Evolutionary conservation across 2,329 filamentous ascomycete genomes (phyloP).

Genomic region (Fusarium longipes): DNA sequence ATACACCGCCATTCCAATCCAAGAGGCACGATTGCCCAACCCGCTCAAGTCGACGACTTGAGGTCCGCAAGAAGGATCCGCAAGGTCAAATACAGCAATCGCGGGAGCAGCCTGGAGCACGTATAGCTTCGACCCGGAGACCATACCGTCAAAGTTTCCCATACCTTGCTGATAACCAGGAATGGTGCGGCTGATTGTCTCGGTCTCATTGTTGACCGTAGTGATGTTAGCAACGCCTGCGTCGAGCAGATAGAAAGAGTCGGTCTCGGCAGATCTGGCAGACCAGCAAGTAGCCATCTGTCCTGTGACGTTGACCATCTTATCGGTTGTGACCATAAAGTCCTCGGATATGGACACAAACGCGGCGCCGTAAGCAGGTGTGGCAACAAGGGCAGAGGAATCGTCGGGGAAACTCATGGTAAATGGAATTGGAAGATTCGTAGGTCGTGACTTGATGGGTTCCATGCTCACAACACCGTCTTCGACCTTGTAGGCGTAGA

Average conservation of each 20-base stretch:
- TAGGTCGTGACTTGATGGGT: background rate
- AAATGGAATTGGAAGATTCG: slow-evolving; percentile 13
- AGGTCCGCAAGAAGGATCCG: background rate
- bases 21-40: slow-evolving; percentile 3
- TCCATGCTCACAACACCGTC: background rate
- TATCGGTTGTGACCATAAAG: background rate
- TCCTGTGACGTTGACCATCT: background rate
- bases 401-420: background rate
- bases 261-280: background rate
- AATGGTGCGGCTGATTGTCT: background rate
- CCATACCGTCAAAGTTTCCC: slow-evolving; percentile 4
- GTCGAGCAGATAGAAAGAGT: slow-evolving; percentile 12
- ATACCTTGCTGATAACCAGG: background rate
- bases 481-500: slow-evolving; percentile 1
- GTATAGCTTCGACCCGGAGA: slow-evolving; percentile 6
- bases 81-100: background rate
- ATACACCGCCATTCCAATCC: slow-evolving; percentile 13
- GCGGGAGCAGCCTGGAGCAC: background rate
- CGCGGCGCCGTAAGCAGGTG: slow-evolving; percentile 14
- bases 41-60: background rate
- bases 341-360: background rate
- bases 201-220: background rate
- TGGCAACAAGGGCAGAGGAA: background rate
- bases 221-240: background rate
- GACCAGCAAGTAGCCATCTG: slow-evolving; percentile 10